These are phyloP conservation scores for Exophiala aquamarina DNA, from an alignment of 2,329 filamentous ascomycete genomes.

Conservation along the genomic window DNA sequence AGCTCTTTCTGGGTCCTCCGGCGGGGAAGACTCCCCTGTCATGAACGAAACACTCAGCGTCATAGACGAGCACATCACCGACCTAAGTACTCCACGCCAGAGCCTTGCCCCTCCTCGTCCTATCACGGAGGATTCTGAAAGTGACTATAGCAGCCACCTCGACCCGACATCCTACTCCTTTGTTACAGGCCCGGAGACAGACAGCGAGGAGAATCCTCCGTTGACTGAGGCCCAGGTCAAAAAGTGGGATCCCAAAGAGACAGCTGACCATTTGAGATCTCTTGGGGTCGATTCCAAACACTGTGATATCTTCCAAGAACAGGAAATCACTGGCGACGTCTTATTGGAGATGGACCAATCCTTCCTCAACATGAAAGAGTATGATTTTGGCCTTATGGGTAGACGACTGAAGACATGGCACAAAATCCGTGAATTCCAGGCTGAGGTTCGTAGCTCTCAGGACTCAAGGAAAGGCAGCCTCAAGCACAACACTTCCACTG, in stretches of 20 bases:
- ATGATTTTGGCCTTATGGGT: slow-evolving; percentile 88
- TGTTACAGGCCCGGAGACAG: slow-evolving; percentile 90
- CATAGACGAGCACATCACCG: slow-evolving; percentile 94
- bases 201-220: slow-evolving; percentile 79
- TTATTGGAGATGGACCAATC: slow-evolving; percentile 92
- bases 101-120: slow-evolving; percentile 36
- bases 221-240: slow-evolving; percentile 74
- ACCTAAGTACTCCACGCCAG: slow-evolving; percentile 67
- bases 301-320: slow-evolving; percentile 90
- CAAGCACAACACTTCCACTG: slow-evolving; percentile 31
- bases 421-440: slow-evolving; percentile 88
- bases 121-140: slow-evolving; percentile 64
- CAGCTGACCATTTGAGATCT: slow-evolving; percentile 85
- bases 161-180: slow-evolving; percentile 72
- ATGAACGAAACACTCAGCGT: slow-evolving; percentile 94
- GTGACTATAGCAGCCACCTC: slow-evolving; percentile 81
- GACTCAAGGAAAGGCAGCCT: slow-evolving; percentile 33
- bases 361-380: slow-evolving; percentile 91
- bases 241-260: slow-evolving; percentile 75
- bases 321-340: slow-evolving; percentile 94
- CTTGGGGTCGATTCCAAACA: slow-evolving; percentile 83
- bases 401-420: slow-evolving; percentile 92
- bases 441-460: slow-evolving; percentile 70
- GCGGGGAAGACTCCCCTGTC: slow-evolving; percentile 67
- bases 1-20: slow-evolving; percentile 50